Evolutionary conservation across 2,329 filamentous ascomycete genomes (phyloP), one percentile per base, ranked within the genome.

Genomic region (Ophiocordyceps robertsii): DNA sequence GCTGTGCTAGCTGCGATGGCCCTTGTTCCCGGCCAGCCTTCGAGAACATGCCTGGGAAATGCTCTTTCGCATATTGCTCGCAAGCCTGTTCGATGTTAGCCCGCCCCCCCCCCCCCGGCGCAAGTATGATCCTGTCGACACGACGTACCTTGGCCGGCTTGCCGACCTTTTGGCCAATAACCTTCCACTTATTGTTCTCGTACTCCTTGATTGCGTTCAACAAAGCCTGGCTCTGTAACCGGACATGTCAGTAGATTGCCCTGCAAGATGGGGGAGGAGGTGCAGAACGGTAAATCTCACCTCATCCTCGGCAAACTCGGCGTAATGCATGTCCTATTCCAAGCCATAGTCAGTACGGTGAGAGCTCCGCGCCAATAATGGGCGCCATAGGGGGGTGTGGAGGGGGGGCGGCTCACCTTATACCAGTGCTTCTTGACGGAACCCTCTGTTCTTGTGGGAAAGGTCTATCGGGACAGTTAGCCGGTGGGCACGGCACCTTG

Each of bases 341-440:
- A 17, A 19, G 33, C 29, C 16, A 24, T 38, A 32, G 46, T 51
- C 44, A 49, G 44, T 36, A 32, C 29, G 4, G 17, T 10, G 33
- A 10, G 6, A 5, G 33, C 17, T 17, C 14, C 33, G 33, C 12
- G 10, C 33, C 33, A 17, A 14, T 17, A 1, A 10, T n/a, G 14
- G 2, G 24, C 24, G 24, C 24, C 24, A 27, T 7, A 14, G 19
- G n/a, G n/a, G 11, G 2, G 30, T 11, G 7, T 9, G n/a, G n/a
- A 17, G 9, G 30, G 17, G 6, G 29, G 19, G 2, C 19, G 55
- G 46, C 65, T 43, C 68, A 87, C 86, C 75, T 96, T 96, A 65
- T 98, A 96, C 90, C 92, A 98, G 62, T 98, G 92, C 67, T 96
- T 98, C 73, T 96, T 98, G 19, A 98, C 92, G 56, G 89, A 95